phyloP scores from a whole-genome alignment of 2,329 filamentous ascomycete genomes.

The Akanthomyces dipterigenus region DNA sequence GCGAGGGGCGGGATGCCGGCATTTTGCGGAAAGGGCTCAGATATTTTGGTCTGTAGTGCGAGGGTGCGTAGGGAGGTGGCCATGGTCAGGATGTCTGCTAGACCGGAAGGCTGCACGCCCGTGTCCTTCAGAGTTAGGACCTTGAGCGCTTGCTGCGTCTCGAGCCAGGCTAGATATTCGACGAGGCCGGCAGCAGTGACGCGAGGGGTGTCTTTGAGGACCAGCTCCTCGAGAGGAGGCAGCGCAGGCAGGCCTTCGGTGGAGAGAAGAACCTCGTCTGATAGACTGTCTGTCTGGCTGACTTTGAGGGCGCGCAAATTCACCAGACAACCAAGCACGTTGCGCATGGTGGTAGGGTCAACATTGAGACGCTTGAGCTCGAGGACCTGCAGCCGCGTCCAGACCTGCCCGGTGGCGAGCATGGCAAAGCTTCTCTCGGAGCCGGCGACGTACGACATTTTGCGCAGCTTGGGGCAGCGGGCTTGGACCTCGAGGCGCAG shows the following conservation, averaged over 20 bases:
- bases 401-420: constrained; percentile 58
- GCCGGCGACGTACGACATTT: constrained; percentile 79
- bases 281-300: constrained; percentile 60
- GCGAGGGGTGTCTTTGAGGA: constrained; percentile 62
- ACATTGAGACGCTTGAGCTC: constrained; percentile 63
- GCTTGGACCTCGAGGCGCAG: constrained; percentile 79
- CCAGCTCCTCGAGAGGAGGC: constrained; percentile 66
- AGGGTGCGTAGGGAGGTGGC: constrained; percentile 53
- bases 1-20: constrained; percentile 51
- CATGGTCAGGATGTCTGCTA: constrained; percentile 54
- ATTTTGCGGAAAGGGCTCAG: constrained; percentile 42
- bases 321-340: constrained; percentile 61
- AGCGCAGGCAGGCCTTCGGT: constrained; percentile 63
- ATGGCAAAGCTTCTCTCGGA: constrained; percentile 70
- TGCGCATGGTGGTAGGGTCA: constrained; percentile 63
- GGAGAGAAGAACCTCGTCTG: constrained; percentile 68
- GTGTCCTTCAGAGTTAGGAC: constrained; percentile 67
- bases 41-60: constrained; percentile 45
- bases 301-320: constrained; percentile 69
- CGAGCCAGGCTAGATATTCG: constrained; percentile 57
- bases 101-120: constrained; percentile 55
- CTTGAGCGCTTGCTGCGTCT: constrained; percentile 53
- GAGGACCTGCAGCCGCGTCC: constrained; percentile 65
- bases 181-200: constrained; percentile 66
- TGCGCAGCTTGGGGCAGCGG: constrained; percentile 74